Evolutionary conservation across 768 basidiomycete genomes (phyloP), one percentile per base, ranked within the genome.

Genomic region (Kwoniella sp.): DNA sequence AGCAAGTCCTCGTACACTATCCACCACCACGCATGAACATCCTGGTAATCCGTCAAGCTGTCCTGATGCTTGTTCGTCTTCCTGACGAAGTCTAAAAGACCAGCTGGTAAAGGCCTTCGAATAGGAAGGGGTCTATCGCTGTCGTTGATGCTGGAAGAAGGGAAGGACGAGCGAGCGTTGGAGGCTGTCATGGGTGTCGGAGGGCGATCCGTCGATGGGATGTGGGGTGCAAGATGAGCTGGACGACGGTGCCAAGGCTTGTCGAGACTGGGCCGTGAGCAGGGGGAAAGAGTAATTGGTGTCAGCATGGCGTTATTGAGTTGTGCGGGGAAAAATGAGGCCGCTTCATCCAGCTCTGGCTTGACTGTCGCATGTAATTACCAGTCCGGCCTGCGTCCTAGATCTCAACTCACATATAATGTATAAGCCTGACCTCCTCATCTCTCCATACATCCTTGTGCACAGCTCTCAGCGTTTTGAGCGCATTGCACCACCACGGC

Each of bases 391-490:
- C n/a, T n/a, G n/a, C n/a, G n/a, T n/a, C n/a, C n/a, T n/a, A n/a
- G n/a, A n/a, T n/a, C n/a, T 11, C 15, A 15, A 75, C 76, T 67
- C 62, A 80, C 79, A 80, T 80, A 61, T 77, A 80, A 62, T 80
- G 79, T 63, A 80, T 73, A 48, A 92, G 90, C 63, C 88, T 87
- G 37, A 94, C 87, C 79, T 93, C 89, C 2, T 88, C 86, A 75
- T 96, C 92, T 50, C 85, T 82, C 95, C 95, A 99, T 72, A 92
- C 75, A 34, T 84, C 77, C 38, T 84, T 79, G 80, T 99, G 96
- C 41, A 75, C 78, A 29, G 73, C 69, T 29, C 89, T 85, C 71
- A 92, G 79, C n/a, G 93, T 90, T 82, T 92, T 93, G 68, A 98
- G 84, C 0, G 93, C 93, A 73, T 99, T 99, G 45, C 64, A 68